Evolutionary conservation across 345 rosid species (phyloP), one percentile per base, ranked within the genome.

Genomic region (Populus davidiana): DNA sequence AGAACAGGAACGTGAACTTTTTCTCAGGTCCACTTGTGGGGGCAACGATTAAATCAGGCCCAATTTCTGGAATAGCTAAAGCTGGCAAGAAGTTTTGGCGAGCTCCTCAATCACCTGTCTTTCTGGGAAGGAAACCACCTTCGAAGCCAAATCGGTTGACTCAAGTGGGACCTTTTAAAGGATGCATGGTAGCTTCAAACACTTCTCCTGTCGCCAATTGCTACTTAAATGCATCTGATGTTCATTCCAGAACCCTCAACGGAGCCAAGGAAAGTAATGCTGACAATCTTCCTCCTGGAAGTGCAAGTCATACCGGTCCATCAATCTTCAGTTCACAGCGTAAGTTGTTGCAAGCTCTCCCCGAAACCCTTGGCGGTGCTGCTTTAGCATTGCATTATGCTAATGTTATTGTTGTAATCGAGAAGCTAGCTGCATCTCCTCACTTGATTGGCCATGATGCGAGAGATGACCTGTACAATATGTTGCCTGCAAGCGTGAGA

Each of bases 371-470:
- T 17, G 97, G 99, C 59, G 90, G 91, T 77, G 89, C 96, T 73
- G 94, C 97, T 86, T 85, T 96, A 72, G 94, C 98, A 21, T 84
- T 96, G 80, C 99, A 94, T 81, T 96, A 94, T 69, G 98, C 99
- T 11, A 96, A 96, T 75, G 96, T 96, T 44, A 96, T 96, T 69
- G 87, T 90, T 75, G 87, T 94, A 68, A 90, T 94, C 27, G 98
- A 96, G 88, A 94, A 92, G 83, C 88, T 96, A 64, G 97, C 88
- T 36, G 91, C 93, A 50, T 89, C 99, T 78, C 98, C 98, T 72
- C 97, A 96, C 84, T 86, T 96, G 89, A 91, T 96, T 66, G 93
- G 99, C 20, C 91, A 90, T 17, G 98, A 96, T 81, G 99, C 98
- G 23, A 89, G 98, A 77, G 97, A 94, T 82, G 99, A 96, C 80